Evolutionary conservation across 129 eudicot genomes (phyloP), one percentile per base, ranked within the genome.

Genomic region (Silybum marianum): DNA sequence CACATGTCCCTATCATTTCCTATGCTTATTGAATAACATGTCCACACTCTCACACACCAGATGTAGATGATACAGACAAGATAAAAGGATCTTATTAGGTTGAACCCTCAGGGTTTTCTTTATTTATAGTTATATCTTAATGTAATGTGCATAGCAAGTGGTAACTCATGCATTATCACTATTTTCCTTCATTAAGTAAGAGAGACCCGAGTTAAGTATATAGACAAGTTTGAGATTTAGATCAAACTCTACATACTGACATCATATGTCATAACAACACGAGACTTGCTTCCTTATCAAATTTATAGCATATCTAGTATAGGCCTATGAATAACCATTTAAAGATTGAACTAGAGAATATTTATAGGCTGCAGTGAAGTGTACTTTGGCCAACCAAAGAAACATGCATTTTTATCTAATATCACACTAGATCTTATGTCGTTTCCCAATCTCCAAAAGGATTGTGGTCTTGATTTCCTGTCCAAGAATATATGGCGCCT

Each of bases 341-440:
- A 77, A 23, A 77, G 81, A 8, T 65, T 38, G 39, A 77, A 54
- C 73, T 66, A 77, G 63, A 77, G 81, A 77, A 77, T 63, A 77
- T 77, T 65, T 63, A 65, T 23, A 66, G 73, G 39, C 73, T 77
- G 36, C 22, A 25, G 63, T 77, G 19, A 77, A 65, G 38, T 4
- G 58, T 65, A 38, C 73, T 65, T 63, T 77, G 39, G 54, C 71
- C 80, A 76, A 76, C 51, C 72, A 32, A 22, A 65, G 63, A 9
- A 65, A 66, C 72, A 77, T 65, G 25, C 63, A 65, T 63, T 34
- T 63, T 65, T 16, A 39, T 66, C 39, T 77, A 63, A 16, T 66
- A 77, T 19, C 58, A 4, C 46, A 72, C 8, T 72, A 72, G 76
- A 72, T 72, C 60, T 72, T 38, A 72, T 74, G 44, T 46, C 11